Evolutionary conservation across 2,329 filamentous ascomycete species (phyloP), one percentile per base, ranked within the genome.

Genomic region (Phyllosticta capitalensis): DNA sequence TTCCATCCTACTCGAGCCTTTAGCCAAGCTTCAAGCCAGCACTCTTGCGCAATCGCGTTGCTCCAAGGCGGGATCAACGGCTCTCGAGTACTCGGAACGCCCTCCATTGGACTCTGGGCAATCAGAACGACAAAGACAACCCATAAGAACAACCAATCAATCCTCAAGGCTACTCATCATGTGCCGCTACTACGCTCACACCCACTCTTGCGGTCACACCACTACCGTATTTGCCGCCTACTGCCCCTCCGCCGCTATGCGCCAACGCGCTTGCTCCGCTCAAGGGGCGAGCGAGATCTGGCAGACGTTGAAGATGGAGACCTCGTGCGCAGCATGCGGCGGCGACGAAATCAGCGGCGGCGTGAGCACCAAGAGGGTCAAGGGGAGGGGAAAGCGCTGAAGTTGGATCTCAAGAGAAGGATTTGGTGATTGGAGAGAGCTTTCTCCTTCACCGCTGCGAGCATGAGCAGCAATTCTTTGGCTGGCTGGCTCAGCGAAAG

Each of bases 161-260:
- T 19, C 5, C 19, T 17, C 17, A 30, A 20, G 9, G 52, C 24
- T n/a, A 51, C 56, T 45, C 58, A 65, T 30, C n/a, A 78, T 78
- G 76, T 78, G 76, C 68, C 75, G 71, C 66, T 78, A 76, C 67
- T 76, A 78, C 66, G 76, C 76, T 54, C 76, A 78, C 68, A 71
- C 68, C 3, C 72, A 78, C 67, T 66, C 67, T 14, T 78, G 76
- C 65, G 75, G 75, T 52, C 76, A 78, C 65, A 76, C 74, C 17
- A 67, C 70, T 59, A 76, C 68, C 10, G 67, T 73, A 55, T 72
- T 73, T 60, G 69, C 71, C 19, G 65, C 64, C 21, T 70, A 68
- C 63, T 74, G 71, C 61, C 55, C 68, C 0, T 59, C 63, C 9
- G 70, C 65, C 10, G 68, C 68, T 5, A 59, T 73, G 9, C 62